Base-by-base conservation (phyloP, 805 yeast species). In the Candida tibetensis region DNA sequence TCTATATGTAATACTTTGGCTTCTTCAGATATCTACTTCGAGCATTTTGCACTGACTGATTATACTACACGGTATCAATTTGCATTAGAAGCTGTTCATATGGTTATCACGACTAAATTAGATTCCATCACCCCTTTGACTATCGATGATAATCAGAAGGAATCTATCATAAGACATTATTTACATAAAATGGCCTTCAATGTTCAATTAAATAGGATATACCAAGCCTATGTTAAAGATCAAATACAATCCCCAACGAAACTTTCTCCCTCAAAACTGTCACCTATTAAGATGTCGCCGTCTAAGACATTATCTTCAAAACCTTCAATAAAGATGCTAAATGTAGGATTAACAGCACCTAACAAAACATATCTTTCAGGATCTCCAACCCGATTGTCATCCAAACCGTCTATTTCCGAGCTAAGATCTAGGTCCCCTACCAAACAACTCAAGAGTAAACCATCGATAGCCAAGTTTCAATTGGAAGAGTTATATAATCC, bases 141-240 rank as follows among this genome's bases (percentile, higher is more conserved):
- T 5, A 43, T 57, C 5, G 36, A 53, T 1, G 49, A 56, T 22
- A 74, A 69, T 32, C 58, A 79, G 32, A 63, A 52, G 34, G 47
- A 72, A 0, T 32, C 42, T 12, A 73, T 82, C 19, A 73, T 82
- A 12, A 42, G 61, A 17, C 56, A 55, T 7, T 83, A 77, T 51
- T 60, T 82, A 21, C 63, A 60, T 15, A 69, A 62, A 32, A 49
- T 82, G 33, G 85, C 85, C 12, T 72, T 77, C 37, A 70, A 75
- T 39, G 77, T 82, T 12, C 90, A 83, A 57, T 76, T 81, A n/a
- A 77, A 76, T 8, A 60, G 90, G 34, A 74, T 83, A 8, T 81
- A 73, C 55, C 74, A 72, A 17, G 62, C 55, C 39, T 51, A 52
- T 36, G 28, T 55, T 10, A 57, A 52, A 36, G 42, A 44, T 12